Base-by-base conservation (phyloP, 2,329 filamentous ascomycete genomes). In the Byssoonygena ceratinophila region DNA sequence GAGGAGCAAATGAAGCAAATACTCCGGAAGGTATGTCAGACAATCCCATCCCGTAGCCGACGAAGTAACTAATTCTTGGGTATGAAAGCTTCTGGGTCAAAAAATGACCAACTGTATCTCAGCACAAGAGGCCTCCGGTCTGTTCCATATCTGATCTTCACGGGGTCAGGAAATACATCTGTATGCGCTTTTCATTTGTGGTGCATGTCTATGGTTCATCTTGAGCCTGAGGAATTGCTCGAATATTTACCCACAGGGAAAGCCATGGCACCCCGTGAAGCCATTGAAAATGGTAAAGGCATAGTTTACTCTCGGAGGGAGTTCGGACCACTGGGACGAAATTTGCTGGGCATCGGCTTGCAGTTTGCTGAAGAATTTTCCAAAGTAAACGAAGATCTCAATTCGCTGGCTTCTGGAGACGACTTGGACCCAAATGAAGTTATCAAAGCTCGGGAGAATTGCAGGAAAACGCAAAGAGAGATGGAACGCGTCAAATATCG, bases 61-160 rank as follows among this genome's bases (percentile, higher is more conserved):
- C 8, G 46, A 16, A 46, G 4, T 41, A 6, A 22, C 34, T 46
- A 23, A 46, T 16, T 12, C 40, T 5, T 1, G 31, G 43, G 23
- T n/a, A 20, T 36, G 3, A 29, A 55, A 41, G 18, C 18, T 27
- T 37, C 14, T 4, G 22, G 29, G 20, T 46, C 20, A 16, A 58
- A 59, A 11, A 60, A 64, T 7, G 25, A 64, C 22, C 59, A 59
- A 46, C 55, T 52, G n/a, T 67, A 59, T 43, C 54, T 64, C 2
- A 65, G 64, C 44, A 65, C 64, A 14, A 59, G 66, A 11, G 66
- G 66, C 3, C 59, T 68, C 29, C 63, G 63, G 25, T 68, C 66
- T 2, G 58, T 68, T n/a, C 64, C 66, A n/a, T 66, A 63, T 47
- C 46, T 68, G 4, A 59, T 66, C 31, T 45, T 68, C 16, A 60